A percentile compares a stretch with the other conserved stretches of the same genome.
phyloP scores from a whole-genome alignment of 2,329 filamentous ascomycete species.

The Monilinia aucupariae region DNA sequence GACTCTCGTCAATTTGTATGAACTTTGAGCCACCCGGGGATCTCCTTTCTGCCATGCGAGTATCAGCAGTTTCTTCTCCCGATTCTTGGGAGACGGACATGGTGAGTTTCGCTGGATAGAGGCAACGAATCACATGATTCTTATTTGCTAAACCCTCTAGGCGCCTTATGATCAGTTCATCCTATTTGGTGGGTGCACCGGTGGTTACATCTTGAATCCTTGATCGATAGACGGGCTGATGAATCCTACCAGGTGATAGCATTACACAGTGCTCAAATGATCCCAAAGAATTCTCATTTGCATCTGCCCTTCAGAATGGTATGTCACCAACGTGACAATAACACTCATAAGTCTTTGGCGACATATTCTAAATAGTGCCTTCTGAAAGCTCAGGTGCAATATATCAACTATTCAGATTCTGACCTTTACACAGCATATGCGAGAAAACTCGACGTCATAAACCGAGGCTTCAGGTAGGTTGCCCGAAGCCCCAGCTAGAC shows the following conservation, averaged over 20 bases:
- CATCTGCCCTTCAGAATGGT: conserved; percentile 28
- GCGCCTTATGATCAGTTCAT: conserved; percentile 14
- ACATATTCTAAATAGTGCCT: neutral
- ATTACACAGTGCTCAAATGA: conserved; percentile 27
- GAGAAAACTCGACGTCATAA: conserved; percentile 24
- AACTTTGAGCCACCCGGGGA: too few species aligned
- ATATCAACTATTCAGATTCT: too few species aligned
- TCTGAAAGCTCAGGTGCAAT: neutral
- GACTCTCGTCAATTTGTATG: too few species aligned
- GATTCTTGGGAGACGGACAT: neutral
- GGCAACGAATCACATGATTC: neutral
- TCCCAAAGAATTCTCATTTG: conserved; percentile 26
- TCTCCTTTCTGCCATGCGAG: neutral
- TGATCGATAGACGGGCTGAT: neutral
- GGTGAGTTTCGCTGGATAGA: neutral
- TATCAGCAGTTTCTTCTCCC: neutral
- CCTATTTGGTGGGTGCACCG: conserved; percentile 16
- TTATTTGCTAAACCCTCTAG: neutral
- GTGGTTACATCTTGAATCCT: neutral
- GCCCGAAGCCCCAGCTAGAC: too few species aligned
- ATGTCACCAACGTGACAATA: neutral
- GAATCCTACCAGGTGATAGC: conserved; percentile 24
- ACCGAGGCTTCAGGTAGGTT: conserved; percentile 21
- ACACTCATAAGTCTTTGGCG: neutral
- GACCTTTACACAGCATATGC: neutral